These are phyloP conservation scores for Sclerotinia nivalis DNA, from an alignment of 2,329 filamentous ascomycete species.

Conservation along the genomic window DNA sequence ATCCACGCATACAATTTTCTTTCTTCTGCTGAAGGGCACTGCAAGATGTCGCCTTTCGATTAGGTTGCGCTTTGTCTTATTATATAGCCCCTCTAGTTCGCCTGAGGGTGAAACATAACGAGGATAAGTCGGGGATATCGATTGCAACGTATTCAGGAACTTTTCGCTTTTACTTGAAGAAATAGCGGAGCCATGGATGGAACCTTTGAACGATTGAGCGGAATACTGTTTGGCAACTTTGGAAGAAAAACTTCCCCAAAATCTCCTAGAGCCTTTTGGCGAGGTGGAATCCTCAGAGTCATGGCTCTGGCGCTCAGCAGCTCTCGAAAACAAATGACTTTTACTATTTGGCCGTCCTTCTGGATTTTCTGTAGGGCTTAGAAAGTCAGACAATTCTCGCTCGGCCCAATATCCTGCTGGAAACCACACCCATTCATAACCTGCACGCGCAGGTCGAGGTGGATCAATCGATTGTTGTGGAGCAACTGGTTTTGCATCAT, in stretches of 20 bases:
- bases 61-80: conserved; percentile 32
- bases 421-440: conserved; percentile 64
- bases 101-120: conserved; percentile 23
- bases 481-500: conserved; percentile 11
- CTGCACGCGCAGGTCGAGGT: conserved; percentile 55
- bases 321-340: conserved; percentile 5
- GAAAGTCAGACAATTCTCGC: conserved; percentile 43
- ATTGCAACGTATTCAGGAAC: conserved; percentile 23
- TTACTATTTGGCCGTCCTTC: conserved; percentile 12
- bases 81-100: conserved; percentile 30
- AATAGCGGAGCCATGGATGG: neutral
- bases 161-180: conserved; percentile 14
- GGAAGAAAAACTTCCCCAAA: conserved; percentile 15
- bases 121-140: conserved; percentile 23
- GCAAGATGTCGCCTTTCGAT: conserved; percentile 18
- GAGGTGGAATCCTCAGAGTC: conserved; percentile 18
- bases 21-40: conserved; percentile 23
- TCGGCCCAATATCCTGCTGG: conserved; percentile 65
- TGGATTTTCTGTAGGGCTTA: neutral
- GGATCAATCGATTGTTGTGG: conserved; percentile 46
- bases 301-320: neutral
- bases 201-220: neutral
- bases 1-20: conserved; percentile 24
- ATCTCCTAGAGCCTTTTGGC: conserved; percentile 18
- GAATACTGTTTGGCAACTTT: conserved; percentile 15